Percentiles rank a stretch among this genome's conserved stretches.
phyloP scores from a whole-genome alignment of 139 green algal genomes.

The Chlorella sp. region DNA sequence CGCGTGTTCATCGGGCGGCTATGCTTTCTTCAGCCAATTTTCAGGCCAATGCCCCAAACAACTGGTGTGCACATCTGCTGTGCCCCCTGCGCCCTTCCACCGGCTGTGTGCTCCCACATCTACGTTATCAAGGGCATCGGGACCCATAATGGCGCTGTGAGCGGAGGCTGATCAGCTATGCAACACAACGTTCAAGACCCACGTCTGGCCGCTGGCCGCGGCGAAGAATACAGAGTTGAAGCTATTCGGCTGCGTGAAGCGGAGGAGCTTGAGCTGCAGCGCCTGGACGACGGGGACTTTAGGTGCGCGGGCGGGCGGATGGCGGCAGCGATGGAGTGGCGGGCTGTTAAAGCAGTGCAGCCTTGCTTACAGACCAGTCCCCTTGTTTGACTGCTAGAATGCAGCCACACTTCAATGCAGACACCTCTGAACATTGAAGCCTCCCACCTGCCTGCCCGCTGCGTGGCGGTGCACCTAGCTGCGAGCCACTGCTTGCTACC shows the following conservation, averaged over 20 bases:
- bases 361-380: not conserved
- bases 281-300: constrained; percentile 49
- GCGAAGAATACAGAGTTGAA: constrained; percentile 49
- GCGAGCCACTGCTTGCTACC: no score
- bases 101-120: not conserved
- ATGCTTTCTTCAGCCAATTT: no score
- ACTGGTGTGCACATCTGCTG: no score
- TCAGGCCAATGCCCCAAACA: no score
- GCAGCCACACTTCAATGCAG: no score
- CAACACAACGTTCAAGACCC: constrained; percentile 39
- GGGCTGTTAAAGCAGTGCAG: not conserved
- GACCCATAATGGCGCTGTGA: no score
- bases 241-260: constrained; percentile 24
- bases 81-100: no score
- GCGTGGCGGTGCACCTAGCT: no score
- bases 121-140: not conserved
- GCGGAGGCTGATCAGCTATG: not conserved
- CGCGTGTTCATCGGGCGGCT: not conserved
- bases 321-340: not conserved
- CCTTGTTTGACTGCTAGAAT: not conserved
- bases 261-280: constrained; percentile 27
- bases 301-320: not conserved
- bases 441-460: no score
- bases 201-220: constrained; percentile 44
- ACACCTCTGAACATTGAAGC: no score